Evolutionary conservation across 345 rosid genomes (phyloP), one percentile per base, ranked within the genome.

Genomic region (Bruguiera gymnorhiza): DNA sequence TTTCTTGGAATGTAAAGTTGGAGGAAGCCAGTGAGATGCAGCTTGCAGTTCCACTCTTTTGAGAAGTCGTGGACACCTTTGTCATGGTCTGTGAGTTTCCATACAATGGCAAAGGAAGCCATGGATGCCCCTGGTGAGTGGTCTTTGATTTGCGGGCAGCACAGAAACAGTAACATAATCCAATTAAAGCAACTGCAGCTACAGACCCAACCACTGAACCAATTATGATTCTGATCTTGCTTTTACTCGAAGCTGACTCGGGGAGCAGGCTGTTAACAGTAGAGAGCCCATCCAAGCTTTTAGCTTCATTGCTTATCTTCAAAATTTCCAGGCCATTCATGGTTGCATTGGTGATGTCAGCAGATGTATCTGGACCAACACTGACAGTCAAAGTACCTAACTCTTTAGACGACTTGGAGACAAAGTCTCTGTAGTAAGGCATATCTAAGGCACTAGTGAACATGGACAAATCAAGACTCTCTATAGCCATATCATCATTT

Each of bases 311-410:
- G 83, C 93, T 90, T 39, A 96, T 79, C 84, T 88, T 96, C 79
- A 96, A 70, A 71, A 96, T 81, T 89, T 96, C 99, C 87, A 96
- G 67, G 8, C 97, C 99, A 52, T 87, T 95, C 86, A 96, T 57
- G 11, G 91, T 87, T 3, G 91, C 97, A 43, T 89, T 86, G 1
- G 85, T 67, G 48, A 75, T 51, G 73, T 83, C 96, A 0, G 94
- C 83, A 72, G 66, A 29, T 11, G 70, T 11, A 78, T 95, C 98
- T 2, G 99, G 99, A 54, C 99, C 99, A 70, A 95, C 79, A 54
- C 98, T 92, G 66, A 95, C 92, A 24, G 91, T 92, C 78, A 95
- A 78, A 70, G 70, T 66, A 70, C 66, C 68, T 0, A 85, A 79
- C n/a, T 89, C 87, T 8, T 62, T 76, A 0, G 96, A 92, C 34